Conservation (phyloP, 2,329 filamentous ascomycete species). For the Neonectria magnoliae region DNA sequence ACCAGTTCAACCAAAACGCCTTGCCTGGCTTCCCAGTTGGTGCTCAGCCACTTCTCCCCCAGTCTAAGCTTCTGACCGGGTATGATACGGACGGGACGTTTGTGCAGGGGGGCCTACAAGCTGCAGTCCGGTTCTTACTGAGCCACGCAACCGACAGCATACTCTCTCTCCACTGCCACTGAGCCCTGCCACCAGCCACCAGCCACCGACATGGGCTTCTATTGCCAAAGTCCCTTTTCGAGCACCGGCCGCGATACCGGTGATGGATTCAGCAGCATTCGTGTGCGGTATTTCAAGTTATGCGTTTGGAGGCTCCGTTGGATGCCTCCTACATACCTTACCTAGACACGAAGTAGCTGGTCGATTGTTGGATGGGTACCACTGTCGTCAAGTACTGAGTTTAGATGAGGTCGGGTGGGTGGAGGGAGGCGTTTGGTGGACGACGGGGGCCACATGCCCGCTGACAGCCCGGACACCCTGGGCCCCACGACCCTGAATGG, state of each 20-base stretch:
- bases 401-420: not conserved
- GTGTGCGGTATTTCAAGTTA: too few species aligned
- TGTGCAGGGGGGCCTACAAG: too few species aligned
- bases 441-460: not conserved
- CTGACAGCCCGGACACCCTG: too few species aligned
- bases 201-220: not conserved
- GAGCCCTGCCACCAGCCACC: not conserved
- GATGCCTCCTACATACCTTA: not conserved
- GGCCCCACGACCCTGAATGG: not conserved
- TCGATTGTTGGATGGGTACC: not conserved
- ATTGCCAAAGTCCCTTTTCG: not conserved
- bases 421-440: not conserved
- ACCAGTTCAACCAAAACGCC: slow-evolving; percentile 1
- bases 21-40: not conserved
- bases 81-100: not conserved
- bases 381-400: too few species aligned
- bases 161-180: not conserved
- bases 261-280: not conserved
- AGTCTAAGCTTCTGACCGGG: not conserved
- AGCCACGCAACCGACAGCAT: too few species aligned
- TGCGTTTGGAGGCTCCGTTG: not conserved
- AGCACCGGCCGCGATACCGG: not conserved
- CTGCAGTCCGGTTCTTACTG: not conserved
- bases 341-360: not conserved
- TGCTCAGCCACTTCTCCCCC: not conserved